phyloP scores from a whole-genome alignment of 2,329 filamentous ascomycete genomes.

The Aspergillus neoniger region DNA sequence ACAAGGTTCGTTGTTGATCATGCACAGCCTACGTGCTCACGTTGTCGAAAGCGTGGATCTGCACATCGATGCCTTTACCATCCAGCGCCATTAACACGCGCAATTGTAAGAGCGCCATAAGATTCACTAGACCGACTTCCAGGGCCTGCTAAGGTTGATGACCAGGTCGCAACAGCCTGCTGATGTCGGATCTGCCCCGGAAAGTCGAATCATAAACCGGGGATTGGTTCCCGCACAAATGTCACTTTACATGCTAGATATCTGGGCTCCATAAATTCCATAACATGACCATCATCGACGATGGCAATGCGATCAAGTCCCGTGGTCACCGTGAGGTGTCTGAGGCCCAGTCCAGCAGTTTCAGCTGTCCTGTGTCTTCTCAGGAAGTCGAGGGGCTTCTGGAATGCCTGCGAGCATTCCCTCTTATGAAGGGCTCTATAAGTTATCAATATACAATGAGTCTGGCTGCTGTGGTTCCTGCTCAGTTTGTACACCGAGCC shows the following conservation, averaged over 20 bases:
- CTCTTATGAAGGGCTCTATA: conserved; percentile 21
- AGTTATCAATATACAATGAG: conserved; percentile 6
- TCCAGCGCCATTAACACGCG: conserved; percentile 33
- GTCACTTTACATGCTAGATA: no score
- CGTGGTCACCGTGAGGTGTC: no score
- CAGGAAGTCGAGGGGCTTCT: conserved; percentile 14
- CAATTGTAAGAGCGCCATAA: conserved; percentile 4
- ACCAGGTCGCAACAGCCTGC: background rate
- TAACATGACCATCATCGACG: no score
- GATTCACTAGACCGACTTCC: no score
- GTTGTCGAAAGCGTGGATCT: conserved; percentile 29
- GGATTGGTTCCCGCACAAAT: no score
- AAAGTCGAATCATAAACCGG: no score
- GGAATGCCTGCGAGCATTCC: conserved; percentile 19
- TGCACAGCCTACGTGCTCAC: conserved; percentile 28
- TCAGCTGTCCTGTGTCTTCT: no score
- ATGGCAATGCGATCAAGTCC: no score
- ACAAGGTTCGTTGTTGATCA: conserved; percentile 38
- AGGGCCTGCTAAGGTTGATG: no score
- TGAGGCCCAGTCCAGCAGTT: no score
- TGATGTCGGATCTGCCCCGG: conserved; percentile 2
- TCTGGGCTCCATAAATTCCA: no score
- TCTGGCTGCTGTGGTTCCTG: conserved; percentile 26
- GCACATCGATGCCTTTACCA: conserved; percentile 33
- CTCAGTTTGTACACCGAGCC: conserved; percentile 37